Base-by-base conservation (phyloP, 208 protist genomes). In the Baffinella frigidus region DNA sequence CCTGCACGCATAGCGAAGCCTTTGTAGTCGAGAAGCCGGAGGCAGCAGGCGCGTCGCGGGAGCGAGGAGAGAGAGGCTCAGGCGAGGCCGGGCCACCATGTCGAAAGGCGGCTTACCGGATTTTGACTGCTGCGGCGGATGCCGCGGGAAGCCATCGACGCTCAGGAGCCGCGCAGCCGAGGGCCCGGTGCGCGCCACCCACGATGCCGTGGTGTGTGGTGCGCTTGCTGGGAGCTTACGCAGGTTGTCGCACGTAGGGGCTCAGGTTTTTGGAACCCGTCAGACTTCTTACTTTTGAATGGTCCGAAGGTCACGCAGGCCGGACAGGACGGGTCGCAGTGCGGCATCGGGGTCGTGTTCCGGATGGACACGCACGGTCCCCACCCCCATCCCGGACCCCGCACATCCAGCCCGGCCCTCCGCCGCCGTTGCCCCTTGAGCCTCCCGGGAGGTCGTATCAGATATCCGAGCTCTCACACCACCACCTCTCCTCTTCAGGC, bases 111-210 rank as follows among this genome's bases (percentile, higher is more conserved):
- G n/a, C n/a, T n/a, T n/a, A n/a, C n/a, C n/a, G n/a, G 83, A 90
- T 36, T 90, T 90, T 74, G 83, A 90, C 36, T n/a, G n/a, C n/a
- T 90, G 83, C 83, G 67, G 83, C 64, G 83, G 83, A 10, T 90
- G 83, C 61, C 51, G 83, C 0, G 83, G 83, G 27, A 90, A 90
- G 30, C 83, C 44, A 30, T 30, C 38, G 43, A 90, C 83, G 3
- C n/a, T 90, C 27, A 20, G 83, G n/a, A 30, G 44, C 17, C 45
- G 20, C 33, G 30, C 68, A 74, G n/a, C 56, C n/a, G 71, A 80
- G 20, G 50, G 39, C 50, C 77, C 77, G 77, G 77, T 87, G n/a
- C 33, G 33, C 24, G 30, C 20, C 71, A n/a, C n/a, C n/a, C n/a
- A n/a, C n/a, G n/a, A n/a, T n/a, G n/a, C n/a, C n/a, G n/a, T 74